phyloP scores from a whole-genome alignment of 202 grass and related monocot genomes.

The Miscanthus sacchariflorus region DNA sequence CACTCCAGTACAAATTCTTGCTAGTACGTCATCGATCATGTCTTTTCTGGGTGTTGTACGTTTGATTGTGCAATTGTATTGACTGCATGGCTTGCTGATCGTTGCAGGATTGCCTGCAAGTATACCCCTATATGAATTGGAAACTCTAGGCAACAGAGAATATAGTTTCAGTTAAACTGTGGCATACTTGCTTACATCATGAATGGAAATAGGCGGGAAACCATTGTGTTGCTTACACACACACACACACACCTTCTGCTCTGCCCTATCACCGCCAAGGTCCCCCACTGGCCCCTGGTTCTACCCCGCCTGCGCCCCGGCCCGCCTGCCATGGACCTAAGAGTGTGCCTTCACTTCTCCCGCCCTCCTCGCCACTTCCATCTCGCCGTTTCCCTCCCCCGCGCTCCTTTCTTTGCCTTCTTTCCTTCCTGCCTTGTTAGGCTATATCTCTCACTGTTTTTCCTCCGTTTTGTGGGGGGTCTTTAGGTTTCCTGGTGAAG shows the following conservation, averaged over 20 bases:
- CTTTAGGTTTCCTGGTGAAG: conserved; percentile 74
- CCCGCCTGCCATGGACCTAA: conserved; percentile 36
- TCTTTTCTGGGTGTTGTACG: too few species aligned
- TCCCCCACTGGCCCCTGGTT: conserved; percentile 45
- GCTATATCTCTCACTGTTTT: too few species aligned
- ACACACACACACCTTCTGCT: too few species aligned
- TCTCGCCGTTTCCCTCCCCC: too few species aligned
- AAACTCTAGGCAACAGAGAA: background rate
- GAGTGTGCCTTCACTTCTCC: conserved; percentile 28
- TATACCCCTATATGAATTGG: background rate
- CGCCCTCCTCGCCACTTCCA: background rate
- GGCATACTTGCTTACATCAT: too few species aligned
- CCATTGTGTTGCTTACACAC: background rate
- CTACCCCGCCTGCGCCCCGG: conserved; percentile 62
- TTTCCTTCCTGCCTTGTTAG: background rate
- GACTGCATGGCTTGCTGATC: too few species aligned
- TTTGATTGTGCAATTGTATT: too few species aligned
- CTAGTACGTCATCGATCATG: too few species aligned
- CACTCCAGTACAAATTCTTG: too few species aligned
- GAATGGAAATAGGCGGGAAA: too few species aligned
- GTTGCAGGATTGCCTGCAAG: background rate
- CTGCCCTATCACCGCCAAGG: too few species aligned
- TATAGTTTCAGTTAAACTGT: background rate
- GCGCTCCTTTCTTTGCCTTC: too few species aligned
- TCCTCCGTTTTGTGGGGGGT: background rate